Evolutionary conservation across 345 rosid genomes (phyloP), one percentile per base, ranked within the genome.

Genomic region (Eucalyptus grandis): DNA sequence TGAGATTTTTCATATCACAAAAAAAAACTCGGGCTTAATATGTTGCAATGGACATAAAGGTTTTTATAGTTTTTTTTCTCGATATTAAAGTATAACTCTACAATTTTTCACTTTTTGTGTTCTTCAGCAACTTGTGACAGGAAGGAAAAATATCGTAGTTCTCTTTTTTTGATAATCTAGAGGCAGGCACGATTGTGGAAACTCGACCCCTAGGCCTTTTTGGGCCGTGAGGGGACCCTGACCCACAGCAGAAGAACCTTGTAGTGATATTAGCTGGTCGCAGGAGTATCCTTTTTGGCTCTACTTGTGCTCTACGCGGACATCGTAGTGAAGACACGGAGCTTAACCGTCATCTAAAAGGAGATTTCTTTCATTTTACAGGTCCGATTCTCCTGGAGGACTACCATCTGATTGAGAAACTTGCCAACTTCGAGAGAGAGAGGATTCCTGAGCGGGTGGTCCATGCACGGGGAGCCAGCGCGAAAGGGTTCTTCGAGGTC

Each of bases 391-490:
- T 98, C 88, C 95, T 97, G 11, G 99, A 98, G 96, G 99, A 98
- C 94, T 98, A 97, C 88, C 99, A 98, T 94, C 90, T 98, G 90
- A 91, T 98, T 62, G 99, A 98, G 91, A 98, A 98, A 91, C 91
- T 98, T 54, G 99, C 99, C 92, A 96, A 97, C 89, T 97, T 98
- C 89, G 98, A 95, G 88, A 94, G 99, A 90, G 99, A 98, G 92
- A 86, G 99, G 87, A 96, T 98, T 90, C 99, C 99, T 49, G 99
- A 98, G 93, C 97, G 99, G 89, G 98, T 98, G 43, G 99, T 98
- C 92, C 99, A 98, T 89, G 99, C 99, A 56, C 94, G 99, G 93
- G 98, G 99, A 88, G 99, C 97, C 62, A 98, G 99, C 92, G 99
- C 99, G 22, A 98, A 98, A 93, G 99, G 99, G 88, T 98, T 98